phyloP scores from a whole-genome alignment of 2,329 filamentous ascomycete species.

The Verticillium nubilum region DNA sequence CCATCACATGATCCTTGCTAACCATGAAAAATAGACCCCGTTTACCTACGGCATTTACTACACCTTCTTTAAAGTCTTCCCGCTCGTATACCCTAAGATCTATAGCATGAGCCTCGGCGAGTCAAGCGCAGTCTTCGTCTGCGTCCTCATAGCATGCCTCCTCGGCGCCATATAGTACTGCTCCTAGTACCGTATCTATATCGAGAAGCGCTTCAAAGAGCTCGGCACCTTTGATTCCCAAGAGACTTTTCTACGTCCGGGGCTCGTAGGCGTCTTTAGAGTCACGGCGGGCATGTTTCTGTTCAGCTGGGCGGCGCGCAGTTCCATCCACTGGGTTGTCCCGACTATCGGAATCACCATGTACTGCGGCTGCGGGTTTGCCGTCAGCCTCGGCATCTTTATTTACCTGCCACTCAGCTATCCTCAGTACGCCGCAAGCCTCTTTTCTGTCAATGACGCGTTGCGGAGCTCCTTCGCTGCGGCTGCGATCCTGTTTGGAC shows the following conservation, averaged over 20 bases:
- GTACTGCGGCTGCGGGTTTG: slow-evolving; percentile 49
- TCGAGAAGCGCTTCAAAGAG: slow-evolving; percentile 11
- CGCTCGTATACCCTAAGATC: slow-evolving; percentile 27
- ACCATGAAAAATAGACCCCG: slow-evolving; percentile 16
- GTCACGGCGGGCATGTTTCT: slow-evolving; percentile 65
- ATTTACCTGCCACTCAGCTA: slow-evolving; percentile 15
- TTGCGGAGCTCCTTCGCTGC: slow-evolving; percentile 9
- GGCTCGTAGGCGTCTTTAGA: slow-evolving; percentile 46
- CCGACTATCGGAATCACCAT: slow-evolving; percentile 49
- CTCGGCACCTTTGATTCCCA: slow-evolving; percentile 9
- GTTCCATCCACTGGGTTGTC: slow-evolving; percentile 53
- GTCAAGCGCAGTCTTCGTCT: slow-evolving; percentile 54
- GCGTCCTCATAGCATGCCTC: slow-evolving; percentile 48
- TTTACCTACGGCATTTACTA: slow-evolving; percentile 51
- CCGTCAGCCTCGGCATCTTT: slow-evolving; percentile 13
- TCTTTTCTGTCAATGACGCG: slow-evolving; percentile 14
- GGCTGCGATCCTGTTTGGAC: slow-evolving; percentile 9
- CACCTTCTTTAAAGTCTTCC: slow-evolving; percentile 55
- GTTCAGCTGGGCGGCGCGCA: slow-evolving; percentile 64
- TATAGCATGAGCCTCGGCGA: slow-evolving; percentile 48
- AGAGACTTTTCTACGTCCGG: slow-evolving; percentile 14
- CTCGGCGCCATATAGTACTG: slow-evolving; percentile 41
- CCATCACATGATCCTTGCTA: background rate
- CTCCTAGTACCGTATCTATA: slow-evolving; percentile 9
- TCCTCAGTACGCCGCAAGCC: slow-evolving; percentile 11